A percentile compares a stretch with the other conserved stretches of the same genome.
These are phyloP conservation scores for Coccomyxa subellipsoidea DNA, from an alignment of 163 green algal genomes.

Conservation along the genomic window DNA sequence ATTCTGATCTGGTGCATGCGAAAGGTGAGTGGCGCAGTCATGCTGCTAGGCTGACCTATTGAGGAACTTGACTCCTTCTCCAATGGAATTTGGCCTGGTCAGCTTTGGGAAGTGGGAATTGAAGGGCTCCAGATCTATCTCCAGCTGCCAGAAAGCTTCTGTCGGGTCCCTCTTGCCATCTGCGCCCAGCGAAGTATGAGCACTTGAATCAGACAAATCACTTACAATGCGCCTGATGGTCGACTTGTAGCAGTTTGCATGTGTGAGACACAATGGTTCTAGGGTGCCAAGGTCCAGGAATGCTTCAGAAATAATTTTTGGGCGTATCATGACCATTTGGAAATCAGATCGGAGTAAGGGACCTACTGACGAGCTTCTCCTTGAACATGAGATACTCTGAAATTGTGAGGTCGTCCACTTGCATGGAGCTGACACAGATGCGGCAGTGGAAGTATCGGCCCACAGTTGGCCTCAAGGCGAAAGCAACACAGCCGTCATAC, in stretches of 20 bases:
- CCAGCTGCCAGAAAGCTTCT: slow-evolving; percentile 22
- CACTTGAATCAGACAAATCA: too few species aligned
- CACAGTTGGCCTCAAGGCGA: slow-evolving; percentile 56
- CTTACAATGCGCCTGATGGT: too few species aligned
- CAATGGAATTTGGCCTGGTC: slow-evolving; percentile 45
- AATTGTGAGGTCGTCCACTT: slow-evolving; percentile 48
- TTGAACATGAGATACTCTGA: slow-evolving; percentile 74
- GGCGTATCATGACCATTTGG: too few species aligned
- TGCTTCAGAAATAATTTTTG: too few species aligned
- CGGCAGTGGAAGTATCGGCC: slow-evolving; percentile 61
- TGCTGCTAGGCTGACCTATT: too few species aligned
- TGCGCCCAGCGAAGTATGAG: not conserved
- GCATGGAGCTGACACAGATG: slow-evolving; percentile 56
- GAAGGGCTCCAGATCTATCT: slow-evolving; percentile 67
- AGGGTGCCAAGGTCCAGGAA: too few species aligned
- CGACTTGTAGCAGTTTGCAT: too few species aligned
- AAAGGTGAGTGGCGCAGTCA: too few species aligned
- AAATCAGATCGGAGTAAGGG: not conserved
- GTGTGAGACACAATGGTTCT: too few species aligned
- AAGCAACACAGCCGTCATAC: slow-evolving; percentile 31
- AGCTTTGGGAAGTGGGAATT: slow-evolving; percentile 41
- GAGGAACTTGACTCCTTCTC: slow-evolving; percentile 68
- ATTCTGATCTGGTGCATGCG: too few species aligned
- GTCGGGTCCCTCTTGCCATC: not conserved
- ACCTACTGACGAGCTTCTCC: slow-evolving; percentile 32